phyloP scores from a whole-genome alignment of 2,329 filamentous ascomycete genomes.

The Cercospora zeae-maydis region DNA sequence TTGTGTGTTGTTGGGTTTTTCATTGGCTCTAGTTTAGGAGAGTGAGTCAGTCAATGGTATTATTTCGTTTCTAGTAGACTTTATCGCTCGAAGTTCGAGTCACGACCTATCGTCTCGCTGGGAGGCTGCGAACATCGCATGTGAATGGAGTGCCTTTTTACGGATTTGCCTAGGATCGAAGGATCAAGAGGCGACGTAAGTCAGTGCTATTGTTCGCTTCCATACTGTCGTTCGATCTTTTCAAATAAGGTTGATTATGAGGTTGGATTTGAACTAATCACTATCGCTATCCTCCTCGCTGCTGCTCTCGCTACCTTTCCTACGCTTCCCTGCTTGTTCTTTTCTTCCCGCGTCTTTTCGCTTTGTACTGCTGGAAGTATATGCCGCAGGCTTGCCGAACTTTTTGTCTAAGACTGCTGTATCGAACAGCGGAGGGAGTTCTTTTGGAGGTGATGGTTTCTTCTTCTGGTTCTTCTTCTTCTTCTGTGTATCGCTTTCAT shows the following conservation, averaged over 20 bases:
- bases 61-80: too few species aligned
- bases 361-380: not conserved
- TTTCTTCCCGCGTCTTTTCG: not conserved
- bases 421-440: conserved; percentile 6
- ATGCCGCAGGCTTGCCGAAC: conserved; percentile 10
- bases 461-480: not conserved
- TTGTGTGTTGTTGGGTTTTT: too few species aligned
- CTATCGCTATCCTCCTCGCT: conserved; percentile 12
- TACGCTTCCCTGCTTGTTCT: not conserved
- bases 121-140: too few species aligned
- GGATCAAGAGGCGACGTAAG: too few species aligned
- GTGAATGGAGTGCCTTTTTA: too few species aligned
- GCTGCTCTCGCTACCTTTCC: not conserved
- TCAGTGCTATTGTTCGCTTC: too few species aligned
- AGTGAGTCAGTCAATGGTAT: too few species aligned
- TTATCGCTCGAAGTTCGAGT: too few species aligned
- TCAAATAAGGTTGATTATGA: not conserved
- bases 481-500: conserved; percentile 1
- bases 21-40: too few species aligned
- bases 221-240: too few species aligned
- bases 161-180: too few species aligned
- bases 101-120: too few species aligned
- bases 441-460: not conserved
- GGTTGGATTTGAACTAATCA: not conserved
- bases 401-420: conserved; percentile 14